phyloP scores from a whole-genome alignment of 352 stramenopile genomes.

The Phytophthora vignae region DNA sequence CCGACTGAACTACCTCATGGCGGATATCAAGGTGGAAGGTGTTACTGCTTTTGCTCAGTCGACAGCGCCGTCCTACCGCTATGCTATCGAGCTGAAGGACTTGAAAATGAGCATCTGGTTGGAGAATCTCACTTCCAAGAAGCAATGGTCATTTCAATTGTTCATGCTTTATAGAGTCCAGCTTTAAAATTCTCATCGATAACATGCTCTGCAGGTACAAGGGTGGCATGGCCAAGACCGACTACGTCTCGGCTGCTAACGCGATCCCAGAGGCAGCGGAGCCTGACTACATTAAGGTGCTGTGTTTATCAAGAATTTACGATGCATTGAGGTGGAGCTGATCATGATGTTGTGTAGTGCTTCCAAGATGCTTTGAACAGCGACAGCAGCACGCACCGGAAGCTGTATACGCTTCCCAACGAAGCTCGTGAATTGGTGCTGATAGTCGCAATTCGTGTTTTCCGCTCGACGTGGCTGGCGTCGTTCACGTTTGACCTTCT shows the following conservation, averaged over 20 bases:
- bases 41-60: constrained; percentile 7
- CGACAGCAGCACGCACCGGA: not conserved
- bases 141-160: not conserved
- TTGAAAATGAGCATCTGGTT: not conserved
- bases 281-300: not conserved
- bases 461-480: not conserved
- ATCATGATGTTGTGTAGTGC: not conserved
- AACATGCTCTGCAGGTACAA: not conserved
- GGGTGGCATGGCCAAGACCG: not conserved
- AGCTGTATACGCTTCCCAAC: not conserved
- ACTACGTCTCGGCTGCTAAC: constrained; percentile 3
- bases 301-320: too few species aligned
- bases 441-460: not conserved
- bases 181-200: not conserved
- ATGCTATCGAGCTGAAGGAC: not conserved
- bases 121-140: not conserved
- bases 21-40: constrained; percentile 5
- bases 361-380: constrained; percentile 1
- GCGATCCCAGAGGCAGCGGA: not conserved
- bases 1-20: too few species aligned
- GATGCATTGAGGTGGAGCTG: too few species aligned
- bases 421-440: not conserved
- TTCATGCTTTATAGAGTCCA: not conserved
- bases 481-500: constrained; percentile 10
- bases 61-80: not conserved